Conservation (phyloP, 306 rosid genomes). For the Hippophae tibetana region DNA sequence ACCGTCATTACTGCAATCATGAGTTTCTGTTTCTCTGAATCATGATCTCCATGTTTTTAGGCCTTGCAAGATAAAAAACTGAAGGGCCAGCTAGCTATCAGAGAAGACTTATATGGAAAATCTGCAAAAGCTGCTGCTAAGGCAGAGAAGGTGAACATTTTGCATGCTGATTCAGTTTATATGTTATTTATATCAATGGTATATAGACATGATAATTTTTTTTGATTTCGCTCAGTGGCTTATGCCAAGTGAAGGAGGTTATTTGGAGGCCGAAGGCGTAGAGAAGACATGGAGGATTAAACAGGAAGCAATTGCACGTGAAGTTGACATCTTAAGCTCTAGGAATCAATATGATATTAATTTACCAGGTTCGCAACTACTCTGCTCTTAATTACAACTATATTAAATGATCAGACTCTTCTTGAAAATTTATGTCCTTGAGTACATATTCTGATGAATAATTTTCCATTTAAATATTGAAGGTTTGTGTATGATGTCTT, state of each 20-base stretch:
- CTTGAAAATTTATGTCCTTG: neutral
- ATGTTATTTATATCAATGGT: neutral
- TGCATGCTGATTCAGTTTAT: neutral
- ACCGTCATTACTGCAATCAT: neutral
- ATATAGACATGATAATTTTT: neutral
- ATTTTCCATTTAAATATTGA: too few species aligned
- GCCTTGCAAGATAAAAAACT: conserved; percentile 62
- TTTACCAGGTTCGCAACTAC: conserved; percentile 55
- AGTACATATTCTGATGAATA: neutral
- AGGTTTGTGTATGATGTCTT: too few species aligned
- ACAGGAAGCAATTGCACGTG: conserved; percentile 55
- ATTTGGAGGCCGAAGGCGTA: conserved; percentile 70
- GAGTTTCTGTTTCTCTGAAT: neutral
- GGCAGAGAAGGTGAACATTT: conserved; percentile 54
- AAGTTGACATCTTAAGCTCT: conserved; percentile 57
- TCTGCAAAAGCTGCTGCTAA: conserved; percentile 74
- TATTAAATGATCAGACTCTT: neutral
- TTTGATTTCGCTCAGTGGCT: conserved; percentile 48
- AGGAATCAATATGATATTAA: conserved; percentile 62
- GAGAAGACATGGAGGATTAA: conserved; percentile 75
- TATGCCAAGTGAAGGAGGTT: conserved; percentile 75
- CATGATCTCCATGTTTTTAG: conserved; percentile 25
- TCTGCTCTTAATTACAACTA: conserved; percentile 9
- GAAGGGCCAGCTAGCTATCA: conserved; percentile 54
- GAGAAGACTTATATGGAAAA: conserved; percentile 49